Conservation (phyloP, 2,329 filamentous ascomycete species). For the Botryotinia convoluta region DNA sequence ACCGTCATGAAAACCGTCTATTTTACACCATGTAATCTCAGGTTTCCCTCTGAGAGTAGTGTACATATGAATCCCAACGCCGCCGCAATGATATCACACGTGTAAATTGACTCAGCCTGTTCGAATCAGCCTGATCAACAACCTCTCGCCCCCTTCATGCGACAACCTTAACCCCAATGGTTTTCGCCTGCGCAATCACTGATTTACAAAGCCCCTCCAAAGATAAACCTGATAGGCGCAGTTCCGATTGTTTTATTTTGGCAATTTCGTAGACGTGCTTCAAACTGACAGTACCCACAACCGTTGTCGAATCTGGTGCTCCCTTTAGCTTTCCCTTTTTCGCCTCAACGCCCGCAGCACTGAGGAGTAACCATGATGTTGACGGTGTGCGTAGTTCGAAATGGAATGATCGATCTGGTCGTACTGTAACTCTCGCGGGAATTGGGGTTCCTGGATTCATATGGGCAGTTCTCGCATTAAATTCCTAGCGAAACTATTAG, state of each 20-base stretch:
- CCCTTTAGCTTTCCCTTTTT: slow-evolving; percentile 77
- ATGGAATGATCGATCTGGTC: slow-evolving; percentile 86
- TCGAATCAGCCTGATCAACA: neutral
- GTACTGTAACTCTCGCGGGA: slow-evolving; percentile 86
- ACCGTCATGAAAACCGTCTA: neutral
- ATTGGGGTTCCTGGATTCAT: slow-evolving; percentile 80
- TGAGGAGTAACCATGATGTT: slow-evolving; percentile 86
- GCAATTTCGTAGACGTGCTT: slow-evolving; percentile 99
- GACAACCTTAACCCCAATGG: slow-evolving; percentile 70
- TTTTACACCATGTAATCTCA: neutral
- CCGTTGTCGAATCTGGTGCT: slow-evolving; percentile 59
- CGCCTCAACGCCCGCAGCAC: slow-evolving; percentile 71
- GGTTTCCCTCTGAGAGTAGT: slow-evolving; percentile 1
- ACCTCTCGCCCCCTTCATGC: slow-evolving; percentile 44
- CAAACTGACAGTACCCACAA: slow-evolving; percentile 79
- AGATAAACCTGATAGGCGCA: slow-evolving; percentile 67
- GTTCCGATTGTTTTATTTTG: slow-evolving; percentile 84
- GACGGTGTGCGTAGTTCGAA: slow-evolving; percentile 93
- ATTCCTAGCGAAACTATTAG: slow-evolving; percentile 65
- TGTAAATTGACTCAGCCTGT: neutral
- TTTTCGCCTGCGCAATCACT: slow-evolving; percentile 72
- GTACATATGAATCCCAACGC: slow-evolving; percentile 29
- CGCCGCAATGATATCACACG: slow-evolving; percentile 30
- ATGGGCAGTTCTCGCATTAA: slow-evolving; percentile 90
- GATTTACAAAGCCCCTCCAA: slow-evolving; percentile 70